Conservation (phyloP, 2,329 filamentous ascomycete species). For the Aspergillus ibericus region DNA sequence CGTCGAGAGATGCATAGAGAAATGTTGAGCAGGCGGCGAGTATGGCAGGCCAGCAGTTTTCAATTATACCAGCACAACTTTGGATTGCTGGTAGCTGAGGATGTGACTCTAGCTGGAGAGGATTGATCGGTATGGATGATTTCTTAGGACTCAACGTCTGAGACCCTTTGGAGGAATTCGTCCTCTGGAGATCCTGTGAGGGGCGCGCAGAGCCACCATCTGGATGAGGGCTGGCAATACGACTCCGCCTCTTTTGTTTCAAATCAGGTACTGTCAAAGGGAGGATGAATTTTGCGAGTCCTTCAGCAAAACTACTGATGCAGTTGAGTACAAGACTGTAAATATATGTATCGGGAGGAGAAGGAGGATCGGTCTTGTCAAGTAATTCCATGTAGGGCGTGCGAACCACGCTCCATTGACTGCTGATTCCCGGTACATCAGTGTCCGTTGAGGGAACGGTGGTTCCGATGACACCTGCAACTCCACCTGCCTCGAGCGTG, state of each 20-base stretch:
- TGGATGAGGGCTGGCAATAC: slow-evolving; percentile 38
- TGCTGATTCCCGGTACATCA: slow-evolving; percentile 74
- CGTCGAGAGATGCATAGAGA: slow-evolving; percentile 84
- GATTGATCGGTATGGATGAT: slow-evolving; percentile 68
- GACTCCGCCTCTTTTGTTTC: slow-evolving; percentile 51
- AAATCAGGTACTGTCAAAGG: slow-evolving; percentile 82
- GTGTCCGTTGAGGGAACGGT: slow-evolving; percentile 66
- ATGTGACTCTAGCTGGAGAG: slow-evolving; percentile 72
- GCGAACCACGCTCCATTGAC: slow-evolving; percentile 84
- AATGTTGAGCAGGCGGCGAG: slow-evolving; percentile 95
- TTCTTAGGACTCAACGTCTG: slow-evolving; percentile 27
- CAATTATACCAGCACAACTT: slow-evolving; percentile 77
- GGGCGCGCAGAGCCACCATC: slow-evolving; percentile 33
- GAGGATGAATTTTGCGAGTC: slow-evolving; percentile 87
- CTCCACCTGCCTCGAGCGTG: slow-evolving; percentile 83
- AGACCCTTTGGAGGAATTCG: slow-evolving; percentile 28
- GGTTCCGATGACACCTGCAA: slow-evolving; percentile 81
- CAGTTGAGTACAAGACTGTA: slow-evolving; percentile 88
- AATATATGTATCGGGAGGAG: slow-evolving; percentile 86
- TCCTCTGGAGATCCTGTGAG: slow-evolving; percentile 32
- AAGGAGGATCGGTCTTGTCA: slow-evolving; percentile 83
- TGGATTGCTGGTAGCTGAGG: slow-evolving; percentile 69
- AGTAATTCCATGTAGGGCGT: slow-evolving; percentile 90
- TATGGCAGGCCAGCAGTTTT: slow-evolving; percentile 92
- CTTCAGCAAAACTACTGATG: slow-evolving; percentile 86